A percentile compares a stretch with the other conserved stretches of the same genome.
phyloP scores from a whole-genome alignment of 78 protist genomes.

The Neovahlkampfia damariscottae region DNA sequence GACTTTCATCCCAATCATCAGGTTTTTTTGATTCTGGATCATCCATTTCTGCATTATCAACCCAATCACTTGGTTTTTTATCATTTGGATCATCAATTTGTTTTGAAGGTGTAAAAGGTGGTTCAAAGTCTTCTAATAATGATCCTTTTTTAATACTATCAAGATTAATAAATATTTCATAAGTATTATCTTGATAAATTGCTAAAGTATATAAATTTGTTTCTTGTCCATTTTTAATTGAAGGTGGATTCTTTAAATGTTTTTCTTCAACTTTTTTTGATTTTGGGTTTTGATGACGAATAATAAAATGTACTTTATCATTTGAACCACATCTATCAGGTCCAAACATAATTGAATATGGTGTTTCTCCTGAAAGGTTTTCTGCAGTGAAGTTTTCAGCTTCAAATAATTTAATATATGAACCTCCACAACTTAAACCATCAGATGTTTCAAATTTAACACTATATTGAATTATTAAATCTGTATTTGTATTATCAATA shows the following conservation, averaged over 20 bases:
- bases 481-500: conserved; percentile 64
- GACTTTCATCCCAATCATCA: conserved; percentile 33
- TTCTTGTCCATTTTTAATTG: conserved; percentile 60
- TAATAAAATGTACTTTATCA: conserved; percentile 71
- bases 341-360: conserved; percentile 87
- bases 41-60: conserved; percentile 66
- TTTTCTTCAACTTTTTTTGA: conserved; percentile 68
- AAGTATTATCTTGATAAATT: conserved; percentile 82
- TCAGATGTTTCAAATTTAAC: conserved; percentile 85
- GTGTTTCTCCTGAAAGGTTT: conserved; percentile 60
- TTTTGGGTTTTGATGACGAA: not conserved
- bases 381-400: conserved; percentile 25
- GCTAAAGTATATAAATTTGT: conserved; percentile 96
- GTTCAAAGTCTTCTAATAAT: conserved; percentile 64
- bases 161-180: conserved; percentile 73
- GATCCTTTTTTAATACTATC: conserved; percentile 69
- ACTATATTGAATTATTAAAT: conserved; percentile 66
- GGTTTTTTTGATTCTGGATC: conserved; percentile 70
- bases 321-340: conserved; percentile 85
- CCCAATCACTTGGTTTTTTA: conserved; percentile 92
- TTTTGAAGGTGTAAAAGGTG: conserved; percentile 65
- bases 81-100: conserved; percentile 78
- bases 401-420: conserved; percentile 87
- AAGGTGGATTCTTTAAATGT: conserved; percentile 41
- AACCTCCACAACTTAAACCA: conserved; percentile 59